These are phyloP conservation scores for Ceratobasidium sp. DNA, from an alignment of 1,284 basidiomycete genomes.

Conservation along the genomic window DNA sequence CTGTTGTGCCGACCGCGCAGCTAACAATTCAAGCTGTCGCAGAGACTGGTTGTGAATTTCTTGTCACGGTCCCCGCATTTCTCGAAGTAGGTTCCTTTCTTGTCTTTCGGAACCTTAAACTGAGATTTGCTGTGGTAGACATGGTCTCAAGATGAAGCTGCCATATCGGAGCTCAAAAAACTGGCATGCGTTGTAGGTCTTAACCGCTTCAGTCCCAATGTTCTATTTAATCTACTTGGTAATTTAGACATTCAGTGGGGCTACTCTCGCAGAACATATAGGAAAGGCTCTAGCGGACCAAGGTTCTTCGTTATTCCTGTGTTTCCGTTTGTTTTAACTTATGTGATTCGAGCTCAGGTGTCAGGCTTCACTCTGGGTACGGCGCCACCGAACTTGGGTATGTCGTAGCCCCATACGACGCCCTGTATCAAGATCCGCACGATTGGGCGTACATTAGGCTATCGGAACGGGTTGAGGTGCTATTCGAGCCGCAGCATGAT, in stretches of 20 bases:
- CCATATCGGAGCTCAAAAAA: conserved; percentile 38
- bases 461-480: background rate
- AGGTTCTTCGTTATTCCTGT: conserved; percentile 1
- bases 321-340: background rate
- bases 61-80: conserved; percentile 42
- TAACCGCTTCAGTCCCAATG: background rate
- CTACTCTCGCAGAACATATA: conserved; percentile 8
- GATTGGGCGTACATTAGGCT: conserved; percentile 42
- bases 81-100: conserved; percentile 34
- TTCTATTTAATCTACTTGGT: background rate
- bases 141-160: conserved; percentile 40
- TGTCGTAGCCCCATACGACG: background rate
- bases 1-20: conserved; percentile 42
- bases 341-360: background rate
- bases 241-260: conserved; percentile 36
- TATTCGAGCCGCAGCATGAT: conserved; percentile 13
- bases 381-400: conserved; percentile 19
- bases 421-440: background rate
- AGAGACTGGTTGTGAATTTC: background rate
- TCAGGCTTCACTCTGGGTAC: background rate
- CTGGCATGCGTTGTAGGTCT: conserved; percentile 42
- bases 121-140: conserved; percentile 22
- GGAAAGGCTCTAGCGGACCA: conserved; percentile 7
- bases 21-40: conserved; percentile 29
- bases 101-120: background rate